Evolutionary conservation across 1,284 basidiomycete species (phyloP).

Genomic region (Wallemia mellicola): DNA sequence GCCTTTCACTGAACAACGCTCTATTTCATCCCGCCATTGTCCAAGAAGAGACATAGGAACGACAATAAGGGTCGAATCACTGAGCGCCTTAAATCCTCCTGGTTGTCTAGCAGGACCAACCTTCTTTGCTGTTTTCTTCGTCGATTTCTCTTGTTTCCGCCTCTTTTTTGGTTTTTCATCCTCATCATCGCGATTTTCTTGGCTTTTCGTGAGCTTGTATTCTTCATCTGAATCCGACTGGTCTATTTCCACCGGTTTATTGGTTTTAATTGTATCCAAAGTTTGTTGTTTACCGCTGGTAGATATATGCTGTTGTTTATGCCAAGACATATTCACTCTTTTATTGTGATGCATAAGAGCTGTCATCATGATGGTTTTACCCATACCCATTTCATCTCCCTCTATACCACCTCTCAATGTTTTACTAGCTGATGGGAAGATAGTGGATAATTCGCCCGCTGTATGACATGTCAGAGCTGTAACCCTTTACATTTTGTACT

Average conservation of each 20-base stretch:
- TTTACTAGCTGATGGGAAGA: conserved; percentile 53
- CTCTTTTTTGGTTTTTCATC: conserved; percentile 23
- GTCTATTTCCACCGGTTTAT: conserved; percentile 7
- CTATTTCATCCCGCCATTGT: conserved; percentile 73
- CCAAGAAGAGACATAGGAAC: conserved; percentile 67
- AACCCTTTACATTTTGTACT: no score
- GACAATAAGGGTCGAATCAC: conserved; percentile 51
- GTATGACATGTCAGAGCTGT: no score
- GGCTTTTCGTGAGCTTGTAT: conserved; percentile 9
- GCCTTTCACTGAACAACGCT: conserved; percentile 30
- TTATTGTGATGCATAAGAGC: conserved; percentile 54
- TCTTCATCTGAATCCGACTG: conserved; percentile 16
- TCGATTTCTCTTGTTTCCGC: conserved; percentile 6
- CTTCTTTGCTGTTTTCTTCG: conserved; percentile 3
- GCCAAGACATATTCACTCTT: background rate
- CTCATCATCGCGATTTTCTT: conserved; percentile 30
- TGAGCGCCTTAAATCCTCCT: background rate
- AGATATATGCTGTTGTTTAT: conserved; percentile 5
- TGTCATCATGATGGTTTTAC: conserved; percentile 89
- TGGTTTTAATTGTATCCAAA: conserved; percentile 9
- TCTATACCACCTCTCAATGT: conserved; percentile 59
- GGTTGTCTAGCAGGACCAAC: conserved; percentile 8
- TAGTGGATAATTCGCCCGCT: conserved; percentile 75
- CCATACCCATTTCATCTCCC: conserved; percentile 65
- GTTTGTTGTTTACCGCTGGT: conserved; percentile 10